Conservation (phyloP, 2,329 filamentous ascomycete genomes). For the Anisogramma anomala region DNA sequence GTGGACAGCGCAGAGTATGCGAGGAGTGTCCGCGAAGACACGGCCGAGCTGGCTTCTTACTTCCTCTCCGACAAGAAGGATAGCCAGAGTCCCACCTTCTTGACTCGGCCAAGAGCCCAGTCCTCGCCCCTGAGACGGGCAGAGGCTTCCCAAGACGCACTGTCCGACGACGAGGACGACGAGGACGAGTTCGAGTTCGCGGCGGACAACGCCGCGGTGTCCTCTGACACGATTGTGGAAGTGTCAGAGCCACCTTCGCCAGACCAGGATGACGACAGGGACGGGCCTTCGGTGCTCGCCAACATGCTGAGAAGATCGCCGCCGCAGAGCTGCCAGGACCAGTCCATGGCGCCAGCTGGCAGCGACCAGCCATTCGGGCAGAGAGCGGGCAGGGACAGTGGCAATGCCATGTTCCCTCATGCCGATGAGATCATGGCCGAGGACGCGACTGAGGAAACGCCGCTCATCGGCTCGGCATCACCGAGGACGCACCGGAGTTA, state of each 20-base stretch:
- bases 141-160: neutral
- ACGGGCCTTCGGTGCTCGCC: conserved; percentile 34
- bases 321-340: conserved; percentile 24
- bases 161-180: conserved; percentile 21
- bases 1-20: conserved; percentile 64
- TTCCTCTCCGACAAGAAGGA: conserved; percentile 55
- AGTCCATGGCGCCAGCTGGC: neutral
- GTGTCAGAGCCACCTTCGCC: conserved; percentile 47
- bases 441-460: conserved; percentile 31
- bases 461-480: conserved; percentile 30
- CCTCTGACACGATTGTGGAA: conserved; percentile 46
- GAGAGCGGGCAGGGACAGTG: conserved; percentile 14
- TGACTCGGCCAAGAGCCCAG: conserved; percentile 28
- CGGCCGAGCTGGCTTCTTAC: conserved; percentile 75
- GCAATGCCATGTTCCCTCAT: neutral
- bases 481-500: conserved; percentile 22
- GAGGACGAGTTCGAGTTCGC: conserved; percentile 13
- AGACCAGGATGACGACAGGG: conserved; percentile 25
- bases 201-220: conserved; percentile 22
- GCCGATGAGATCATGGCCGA: conserved; percentile 2
- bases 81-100: conserved; percentile 33
- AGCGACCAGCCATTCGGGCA: conserved; percentile 2
- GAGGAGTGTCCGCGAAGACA: conserved; percentile 71
- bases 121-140: conserved; percentile 20
- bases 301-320: conserved; percentile 40